phyloP scores from a whole-genome alignment of 2,329 filamentous ascomycete species.

The Diaporthe destruens region DNA sequence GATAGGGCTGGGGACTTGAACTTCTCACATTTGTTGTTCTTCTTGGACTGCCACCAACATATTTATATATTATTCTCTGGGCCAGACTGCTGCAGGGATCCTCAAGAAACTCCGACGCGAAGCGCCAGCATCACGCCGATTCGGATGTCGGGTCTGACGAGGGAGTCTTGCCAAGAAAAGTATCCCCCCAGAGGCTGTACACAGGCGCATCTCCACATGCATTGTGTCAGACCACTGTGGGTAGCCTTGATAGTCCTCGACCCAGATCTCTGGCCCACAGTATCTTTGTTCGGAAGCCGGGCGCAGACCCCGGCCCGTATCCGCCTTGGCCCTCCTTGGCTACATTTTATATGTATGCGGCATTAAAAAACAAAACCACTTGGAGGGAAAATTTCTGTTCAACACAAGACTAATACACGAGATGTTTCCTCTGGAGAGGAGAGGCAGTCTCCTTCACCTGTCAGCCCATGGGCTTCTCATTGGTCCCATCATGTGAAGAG shows the following conservation, averaged over 20 bases:
- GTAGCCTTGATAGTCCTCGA: constrained; percentile 1
- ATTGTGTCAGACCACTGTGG: constrained; percentile 6
- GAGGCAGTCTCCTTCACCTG: background rate
- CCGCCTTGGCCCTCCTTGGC: constrained; percentile 22
- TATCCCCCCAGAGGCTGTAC: background rate
- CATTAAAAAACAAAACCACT: too few species aligned
- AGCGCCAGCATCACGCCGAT: background rate
- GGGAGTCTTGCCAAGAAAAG: constrained; percentile 5
- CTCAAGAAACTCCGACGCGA: constrained; percentile 1
- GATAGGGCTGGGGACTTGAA: background rate
- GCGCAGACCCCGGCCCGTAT: background rate
- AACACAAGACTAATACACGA: background rate
- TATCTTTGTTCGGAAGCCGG: constrained; percentile 15
- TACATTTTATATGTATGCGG: too few species aligned
- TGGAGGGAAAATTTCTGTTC: background rate
- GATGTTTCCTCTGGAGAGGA: background rate
- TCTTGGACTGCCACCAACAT: background rate
- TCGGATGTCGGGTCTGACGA: constrained; percentile 15
- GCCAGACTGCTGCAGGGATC: too few species aligned
- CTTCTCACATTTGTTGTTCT: background rate
- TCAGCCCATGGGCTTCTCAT: background rate
- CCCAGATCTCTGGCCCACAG: constrained; percentile 12
- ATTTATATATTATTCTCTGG: background rate
- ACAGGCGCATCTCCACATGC: background rate
- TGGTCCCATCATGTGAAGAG: background rate